Evolutionary conservation across 1,284 basidiomycete genomes (phyloP).

Genomic region (Pseudozyma thailandica): DNA sequence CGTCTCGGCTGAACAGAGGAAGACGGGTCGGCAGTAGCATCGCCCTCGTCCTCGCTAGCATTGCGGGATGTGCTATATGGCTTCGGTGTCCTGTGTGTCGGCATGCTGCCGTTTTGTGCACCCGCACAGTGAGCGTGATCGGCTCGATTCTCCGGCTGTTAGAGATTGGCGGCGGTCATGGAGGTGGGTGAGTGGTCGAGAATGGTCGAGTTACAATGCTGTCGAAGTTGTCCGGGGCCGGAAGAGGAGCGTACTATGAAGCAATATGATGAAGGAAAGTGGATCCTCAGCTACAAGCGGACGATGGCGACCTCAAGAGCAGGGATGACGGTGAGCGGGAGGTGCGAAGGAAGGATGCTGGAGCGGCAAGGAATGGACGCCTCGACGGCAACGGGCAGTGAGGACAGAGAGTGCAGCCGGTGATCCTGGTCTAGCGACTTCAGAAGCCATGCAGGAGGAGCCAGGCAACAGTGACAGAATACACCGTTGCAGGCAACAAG

Average conservation of each 20-base stretch:
- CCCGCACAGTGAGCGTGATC: not conserved
- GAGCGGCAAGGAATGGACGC: not conserved
- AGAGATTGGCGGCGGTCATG: constrained; percentile 5
- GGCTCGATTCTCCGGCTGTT: not conserved
- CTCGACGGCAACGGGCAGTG: not conserved
- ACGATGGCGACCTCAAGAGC: not conserved
- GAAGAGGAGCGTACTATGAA: too few species aligned
- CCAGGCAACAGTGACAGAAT: not conserved
- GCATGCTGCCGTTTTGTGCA: constrained; percentile 13
- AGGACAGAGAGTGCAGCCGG: not conserved
- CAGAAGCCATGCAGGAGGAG: not conserved
- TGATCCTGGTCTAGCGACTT: too few species aligned
- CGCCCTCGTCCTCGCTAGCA: constrained; percentile 28
- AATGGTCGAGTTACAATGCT: not conserved
- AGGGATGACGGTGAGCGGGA: not conserved
- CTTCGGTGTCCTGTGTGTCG: constrained; percentile 17
- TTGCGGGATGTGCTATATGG: constrained; percentile 10
- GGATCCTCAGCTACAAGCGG: not conserved
- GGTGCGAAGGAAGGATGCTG: not conserved
- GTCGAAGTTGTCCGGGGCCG: not conserved
- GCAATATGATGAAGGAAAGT: not conserved
- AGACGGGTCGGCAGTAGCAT: constrained; percentile 17
- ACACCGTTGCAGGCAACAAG: not conserved
- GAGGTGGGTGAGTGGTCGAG: not conserved
- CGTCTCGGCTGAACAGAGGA: constrained; percentile 14